These are phyloP conservation scores for Tylopilus sp. DNA, from an alignment of 768 basidiomycete genomes.

Conservation along the genomic window DNA sequence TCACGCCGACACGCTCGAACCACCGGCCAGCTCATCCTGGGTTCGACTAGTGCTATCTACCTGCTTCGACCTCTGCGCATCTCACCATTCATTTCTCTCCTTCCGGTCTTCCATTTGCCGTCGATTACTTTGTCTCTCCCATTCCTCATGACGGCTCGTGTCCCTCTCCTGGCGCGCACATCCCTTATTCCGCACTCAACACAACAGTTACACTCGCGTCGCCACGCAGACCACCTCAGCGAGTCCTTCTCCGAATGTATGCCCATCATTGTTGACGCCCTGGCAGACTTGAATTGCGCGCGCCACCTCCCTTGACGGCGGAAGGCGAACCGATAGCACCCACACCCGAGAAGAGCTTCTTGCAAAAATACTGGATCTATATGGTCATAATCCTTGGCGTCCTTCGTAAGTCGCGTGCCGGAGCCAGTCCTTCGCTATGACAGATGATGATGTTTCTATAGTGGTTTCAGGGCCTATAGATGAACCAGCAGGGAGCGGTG, in stretches of 20 bases:
- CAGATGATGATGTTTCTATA: conserved; percentile 1
- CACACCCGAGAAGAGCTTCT: conserved; percentile 67
- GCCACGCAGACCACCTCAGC: conserved; percentile 57
- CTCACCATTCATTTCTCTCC: conserved; percentile 53
- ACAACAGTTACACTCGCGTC: conserved; percentile 55
- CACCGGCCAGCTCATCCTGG: conserved; percentile 13
- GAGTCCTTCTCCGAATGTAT: conserved; percentile 21
- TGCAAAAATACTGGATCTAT: conserved; percentile 93
- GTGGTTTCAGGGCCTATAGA: conserved; percentile 31
- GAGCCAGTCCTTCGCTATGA: background rate
- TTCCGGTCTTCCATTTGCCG: conserved; percentile 50
- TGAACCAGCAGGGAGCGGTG: conserved; percentile 20
- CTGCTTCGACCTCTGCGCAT: conserved; percentile 49
- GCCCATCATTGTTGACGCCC: conserved; percentile 1
- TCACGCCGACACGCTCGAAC: conserved; percentile 51
- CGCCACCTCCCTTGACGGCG: conserved; percentile 62
- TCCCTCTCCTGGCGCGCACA: conserved; percentile 26
- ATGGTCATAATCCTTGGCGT: conserved; percentile 56
- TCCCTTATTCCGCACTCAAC: conserved; percentile 32
- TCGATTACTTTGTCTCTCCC: conserved; percentile 72
- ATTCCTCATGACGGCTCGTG: conserved; percentile 70
- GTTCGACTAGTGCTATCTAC: conserved; percentile 61
- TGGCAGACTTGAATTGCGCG: conserved; percentile 61
- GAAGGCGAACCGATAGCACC: conserved; percentile 63
- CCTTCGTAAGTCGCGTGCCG: conserved; percentile 44